phyloP scores from a whole-genome alignment of 441 rosid species.

The Mallotus japonicus region DNA sequence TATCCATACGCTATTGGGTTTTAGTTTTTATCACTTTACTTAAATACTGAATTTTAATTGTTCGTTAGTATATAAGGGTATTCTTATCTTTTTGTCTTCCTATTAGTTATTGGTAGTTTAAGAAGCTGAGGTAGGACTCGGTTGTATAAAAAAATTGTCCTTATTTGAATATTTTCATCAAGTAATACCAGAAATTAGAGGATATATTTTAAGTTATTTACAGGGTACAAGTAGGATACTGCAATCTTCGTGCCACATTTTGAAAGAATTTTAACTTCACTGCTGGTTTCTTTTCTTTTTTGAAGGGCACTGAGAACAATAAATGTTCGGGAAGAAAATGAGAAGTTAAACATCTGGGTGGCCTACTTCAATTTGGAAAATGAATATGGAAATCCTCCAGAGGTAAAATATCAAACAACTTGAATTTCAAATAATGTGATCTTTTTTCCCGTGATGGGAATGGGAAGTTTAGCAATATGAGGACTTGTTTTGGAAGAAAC shows the following conservation, averaged over 20 bases:
- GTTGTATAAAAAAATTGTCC: no score
- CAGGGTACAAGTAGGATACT: neutral
- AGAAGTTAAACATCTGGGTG: slow-evolving; percentile 93
- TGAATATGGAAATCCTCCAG: slow-evolving; percentile 88
- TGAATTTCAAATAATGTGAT: neutral
- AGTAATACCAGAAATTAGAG: neutral
- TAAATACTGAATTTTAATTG: no score
- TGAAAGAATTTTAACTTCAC: neutral
- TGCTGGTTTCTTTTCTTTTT: slow-evolving; percentile 10
- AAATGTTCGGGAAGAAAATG: slow-evolving; percentile 84
- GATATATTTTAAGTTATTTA: neutral
- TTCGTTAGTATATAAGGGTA: no score
- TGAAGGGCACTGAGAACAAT: slow-evolving; percentile 91
- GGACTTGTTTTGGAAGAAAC: slow-evolving; percentile 1
- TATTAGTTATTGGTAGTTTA: no score
- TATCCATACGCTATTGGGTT: no score
- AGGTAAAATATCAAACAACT: slow-evolving; percentile 44
- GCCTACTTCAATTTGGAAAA: slow-evolving; percentile 96
- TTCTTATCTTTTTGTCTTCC: no score
- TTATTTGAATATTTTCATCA: neutral
- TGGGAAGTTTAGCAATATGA: neutral
- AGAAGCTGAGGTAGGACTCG: no score
- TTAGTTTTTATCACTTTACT: no score
- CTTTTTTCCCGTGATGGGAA: neutral
- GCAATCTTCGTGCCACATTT: neutral